Base-by-base conservation (phyloP, 2,329 filamentous ascomycete species). In the Blumeria graminis region DNA sequence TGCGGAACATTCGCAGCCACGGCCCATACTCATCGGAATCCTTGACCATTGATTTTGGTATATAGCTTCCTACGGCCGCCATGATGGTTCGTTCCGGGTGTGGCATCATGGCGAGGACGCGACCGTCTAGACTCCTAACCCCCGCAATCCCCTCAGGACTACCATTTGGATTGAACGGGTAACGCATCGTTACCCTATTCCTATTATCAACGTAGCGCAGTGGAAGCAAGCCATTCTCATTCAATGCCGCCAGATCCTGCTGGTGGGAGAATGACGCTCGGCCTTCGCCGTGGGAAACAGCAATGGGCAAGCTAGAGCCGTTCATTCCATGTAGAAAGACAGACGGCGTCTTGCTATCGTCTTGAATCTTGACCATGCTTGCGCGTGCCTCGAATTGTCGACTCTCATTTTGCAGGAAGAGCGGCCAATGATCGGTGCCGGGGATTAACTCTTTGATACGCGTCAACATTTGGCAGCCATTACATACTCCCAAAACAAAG, bases 401-500 rank as follows among this genome's bases (percentile, higher is more conserved):
- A 65, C 81, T 86, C 55, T 76, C 71, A 69, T 96, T 96, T 58
- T 84, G 76, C 58, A 90, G 83, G 69, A 95, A 95, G 28, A 77
- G 84, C 2, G 88, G 89, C 88, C 89, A 95, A 63, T 77, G 71
- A 61, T 77, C 72, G 0, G 88, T 80, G n/a, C 88, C 89, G 0
- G 88, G 89, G 60, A 95, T 93, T 56, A 94, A 73, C 58, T 83
- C 80, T 65, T 86, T 86, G 43, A 93, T 72, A 55, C 87, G 80
- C 6, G 84, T 84, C 43, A 96, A 73, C 79, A 96, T 94, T 69
- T 98, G 92, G 67, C 92, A 96, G 55, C 92, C 92, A 68, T 98
- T 98, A 76, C 92, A 96, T 36, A 96, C 87, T 63, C 92, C 92
- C 0, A 98, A 76, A 0, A 87, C 76, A 69, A 98, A 96, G 0